phyloP scores from a whole-genome alignment of 2,329 filamentous ascomycete species.

The Colletotrichum eleusines region DNA sequence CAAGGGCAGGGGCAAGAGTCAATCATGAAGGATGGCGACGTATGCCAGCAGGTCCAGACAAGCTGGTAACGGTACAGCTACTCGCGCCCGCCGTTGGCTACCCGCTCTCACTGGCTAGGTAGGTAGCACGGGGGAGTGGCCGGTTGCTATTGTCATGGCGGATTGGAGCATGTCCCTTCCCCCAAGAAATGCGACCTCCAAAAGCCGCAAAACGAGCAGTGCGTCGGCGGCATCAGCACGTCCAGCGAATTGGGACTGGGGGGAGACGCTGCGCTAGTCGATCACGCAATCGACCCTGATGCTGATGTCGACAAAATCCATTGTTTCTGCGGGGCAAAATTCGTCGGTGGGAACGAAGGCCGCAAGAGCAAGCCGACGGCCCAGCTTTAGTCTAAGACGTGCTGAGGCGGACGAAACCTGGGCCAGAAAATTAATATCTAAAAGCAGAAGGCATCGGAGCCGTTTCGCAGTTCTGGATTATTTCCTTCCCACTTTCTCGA shows the following conservation, averaged over 20 bases:
- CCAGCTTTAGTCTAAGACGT: slow-evolving; percentile 1
- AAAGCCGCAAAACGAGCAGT: slow-evolving; percentile 34
- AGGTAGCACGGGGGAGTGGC: neutral
- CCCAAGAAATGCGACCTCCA: no score
- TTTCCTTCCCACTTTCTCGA: neutral
- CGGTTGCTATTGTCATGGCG: neutral
- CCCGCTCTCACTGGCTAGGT: no score
- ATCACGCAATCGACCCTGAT: slow-evolving; percentile 52
- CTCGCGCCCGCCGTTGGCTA: neutral
- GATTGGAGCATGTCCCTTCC: neutral
- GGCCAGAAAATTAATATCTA: slow-evolving; percentile 33
- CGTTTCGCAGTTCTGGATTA: slow-evolving; percentile 28
- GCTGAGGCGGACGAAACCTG: slow-evolving; percentile 27
- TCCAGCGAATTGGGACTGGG: slow-evolving; percentile 39
- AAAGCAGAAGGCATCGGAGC: slow-evolving; percentile 31
- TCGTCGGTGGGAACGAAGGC: slow-evolving; percentile 32
- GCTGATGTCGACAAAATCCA: slow-evolving; percentile 42
- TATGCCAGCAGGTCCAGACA: slow-evolving; percentile 7
- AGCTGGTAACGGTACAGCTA: slow-evolving; percentile 19
- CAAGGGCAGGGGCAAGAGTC: neutral
- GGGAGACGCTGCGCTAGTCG: slow-evolving; percentile 47
- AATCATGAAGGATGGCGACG: neutral
- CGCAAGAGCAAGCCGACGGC: slow-evolving; percentile 13
- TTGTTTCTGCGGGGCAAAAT: slow-evolving; percentile 41
- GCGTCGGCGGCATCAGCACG: slow-evolving; percentile 27